A percentile compares a stretch with the other conserved stretches of the same genome.
Evolutionary conservation across 768 basidiomycete genomes (phyloP).

Genomic region (Leccinum barrowsii): DNA sequence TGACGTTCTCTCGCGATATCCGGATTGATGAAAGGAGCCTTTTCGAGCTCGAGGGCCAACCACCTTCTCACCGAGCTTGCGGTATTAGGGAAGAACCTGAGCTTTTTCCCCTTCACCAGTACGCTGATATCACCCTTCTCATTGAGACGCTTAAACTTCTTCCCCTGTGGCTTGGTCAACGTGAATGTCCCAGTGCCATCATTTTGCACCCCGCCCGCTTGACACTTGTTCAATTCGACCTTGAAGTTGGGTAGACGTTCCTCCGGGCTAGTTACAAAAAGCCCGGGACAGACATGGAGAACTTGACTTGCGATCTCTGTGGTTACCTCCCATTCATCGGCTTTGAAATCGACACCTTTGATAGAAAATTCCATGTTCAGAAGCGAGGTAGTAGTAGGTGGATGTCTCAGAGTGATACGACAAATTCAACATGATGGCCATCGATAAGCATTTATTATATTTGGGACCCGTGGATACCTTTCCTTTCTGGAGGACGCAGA

Average conservation of each 20-base stretch:
- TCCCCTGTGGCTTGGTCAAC: slow-evolving; percentile 32
- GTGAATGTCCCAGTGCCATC: slow-evolving; percentile 45
- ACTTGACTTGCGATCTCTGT: slow-evolving; percentile 47
- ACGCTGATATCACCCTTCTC: slow-evolving; percentile 36
- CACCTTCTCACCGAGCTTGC: slow-evolving; percentile 4
- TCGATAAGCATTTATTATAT: slow-evolving; percentile 5
- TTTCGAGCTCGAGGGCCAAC: slow-evolving; percentile 40
- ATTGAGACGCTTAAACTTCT: slow-evolving; percentile 46
- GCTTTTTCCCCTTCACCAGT: slow-evolving; percentile 38
- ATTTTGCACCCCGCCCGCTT: slow-evolving; percentile 52
- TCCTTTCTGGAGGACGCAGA: slow-evolving; percentile 8
- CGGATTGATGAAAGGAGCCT: slow-evolving; percentile 55
- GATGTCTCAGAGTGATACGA: neutral
- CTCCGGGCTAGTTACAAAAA: slow-evolving; percentile 21
- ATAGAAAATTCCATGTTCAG: slow-evolving; percentile 39
- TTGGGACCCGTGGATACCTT: neutral
- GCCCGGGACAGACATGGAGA: slow-evolving; percentile 43
- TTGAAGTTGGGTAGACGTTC: slow-evolving; percentile 53
- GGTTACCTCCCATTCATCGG: slow-evolving; percentile 54
- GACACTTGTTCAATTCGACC: slow-evolving; percentile 49
- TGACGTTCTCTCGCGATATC: slow-evolving; percentile 49
- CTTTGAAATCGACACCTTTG: slow-evolving; percentile 32
- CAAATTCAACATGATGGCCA: neutral
- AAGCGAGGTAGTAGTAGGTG: neutral
- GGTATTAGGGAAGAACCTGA: slow-evolving; percentile 27